Evolutionary conservation across 768 basidiomycete genomes (phyloP).

Genomic region (Tricholoma terreum): DNA sequence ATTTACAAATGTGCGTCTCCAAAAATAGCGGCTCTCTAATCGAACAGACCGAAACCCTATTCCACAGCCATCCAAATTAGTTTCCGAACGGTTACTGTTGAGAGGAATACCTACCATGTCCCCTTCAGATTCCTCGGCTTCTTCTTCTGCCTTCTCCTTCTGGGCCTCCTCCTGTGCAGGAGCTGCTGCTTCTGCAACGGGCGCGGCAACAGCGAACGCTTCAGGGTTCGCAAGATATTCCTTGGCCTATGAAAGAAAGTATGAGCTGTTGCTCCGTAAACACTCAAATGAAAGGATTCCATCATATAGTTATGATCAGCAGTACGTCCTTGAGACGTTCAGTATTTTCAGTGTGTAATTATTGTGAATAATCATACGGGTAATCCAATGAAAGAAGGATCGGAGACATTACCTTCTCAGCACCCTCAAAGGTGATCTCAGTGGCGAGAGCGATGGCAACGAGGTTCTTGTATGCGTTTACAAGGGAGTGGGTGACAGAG

Average conservation of each 20-base stretch:
- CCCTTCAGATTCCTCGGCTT: conserved; percentile 84
- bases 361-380: conserved; percentile 32
- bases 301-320: conserved; percentile 32
- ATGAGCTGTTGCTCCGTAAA: conserved; percentile 12
- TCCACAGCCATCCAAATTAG: conserved; percentile 20
- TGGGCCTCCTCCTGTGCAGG: conserved; percentile 56
- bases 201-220: conserved; percentile 86
- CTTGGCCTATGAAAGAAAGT: conserved; percentile 62
- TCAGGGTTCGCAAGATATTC: conserved; percentile 97
- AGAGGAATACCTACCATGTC: conserved; percentile 66
- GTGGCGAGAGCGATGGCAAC: conserved; percentile 85
- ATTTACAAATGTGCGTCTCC: background rate
- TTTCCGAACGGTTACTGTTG: background rate
- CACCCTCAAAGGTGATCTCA: conserved; percentile 92
- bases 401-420: conserved; percentile 71
- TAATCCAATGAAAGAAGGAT: conserved; percentile 8
- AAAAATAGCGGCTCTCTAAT: conserved; percentile 45
- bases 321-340: conserved; percentile 50
- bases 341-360: conserved; percentile 84
- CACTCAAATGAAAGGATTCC: conserved; percentile 17
- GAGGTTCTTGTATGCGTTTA: conserved; percentile 99
- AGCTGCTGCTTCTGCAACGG: conserved; percentile 47
- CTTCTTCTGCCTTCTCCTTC: conserved; percentile 73
- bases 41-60: conserved; percentile 93
- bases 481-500: conserved; percentile 90